These are phyloP conservation scores for Simplicillium aogashimaense DNA, from an alignment of 2,329 filamentous ascomycete species.

Conservation along the genomic window DNA sequence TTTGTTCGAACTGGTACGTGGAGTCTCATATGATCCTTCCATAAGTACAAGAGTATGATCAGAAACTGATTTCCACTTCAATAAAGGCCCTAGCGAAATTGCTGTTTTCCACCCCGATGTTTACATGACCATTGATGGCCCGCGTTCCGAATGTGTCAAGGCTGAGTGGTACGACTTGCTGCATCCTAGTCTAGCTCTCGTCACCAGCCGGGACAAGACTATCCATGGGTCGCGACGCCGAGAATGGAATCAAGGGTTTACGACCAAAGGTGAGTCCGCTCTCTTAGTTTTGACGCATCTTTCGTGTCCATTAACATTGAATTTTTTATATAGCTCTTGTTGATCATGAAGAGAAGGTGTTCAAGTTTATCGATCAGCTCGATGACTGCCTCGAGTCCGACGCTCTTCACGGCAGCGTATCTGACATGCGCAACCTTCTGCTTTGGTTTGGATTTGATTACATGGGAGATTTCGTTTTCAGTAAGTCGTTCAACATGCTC, in stretches of 20 bases:
- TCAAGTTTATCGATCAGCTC: slow-evolving; percentile 11
- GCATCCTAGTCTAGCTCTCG: slow-evolving; percentile 9
- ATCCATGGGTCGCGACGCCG: slow-evolving; percentile 12
- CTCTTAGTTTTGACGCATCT: too few species aligned
- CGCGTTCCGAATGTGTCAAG: slow-evolving; percentile 14
- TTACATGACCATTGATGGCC: slow-evolving; percentile 13
- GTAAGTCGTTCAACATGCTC: slow-evolving; percentile 24
- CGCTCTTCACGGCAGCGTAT: slow-evolving; percentile 5
- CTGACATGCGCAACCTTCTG: slow-evolving; percentile 11
- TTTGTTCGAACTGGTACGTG: slow-evolving; percentile 15
- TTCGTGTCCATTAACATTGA: too few species aligned
- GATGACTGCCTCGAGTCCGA: slow-evolving; percentile 10
- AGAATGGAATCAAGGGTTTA: slow-evolving; percentile 13
- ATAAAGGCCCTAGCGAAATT: slow-evolving; percentile 12
- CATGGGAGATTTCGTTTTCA: slow-evolving; percentile 25
- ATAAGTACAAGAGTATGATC: too few species aligned
- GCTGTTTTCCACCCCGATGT: slow-evolving; percentile 15
- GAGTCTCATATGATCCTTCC: too few species aligned
- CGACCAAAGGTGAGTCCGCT: slow-evolving; percentile 9
- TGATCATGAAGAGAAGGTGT: slow-evolving; percentile 9
- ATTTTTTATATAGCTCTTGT: slow-evolving; percentile 8
- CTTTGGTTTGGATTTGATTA: slow-evolving; percentile 21
- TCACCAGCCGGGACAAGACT: slow-evolving; percentile 11
- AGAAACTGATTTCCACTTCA: too few species aligned
- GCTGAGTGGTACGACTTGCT: slow-evolving; percentile 17